Conservation (phyloP, 352 stramenopile species). For the Phytophthora pluvialis region DNA sequence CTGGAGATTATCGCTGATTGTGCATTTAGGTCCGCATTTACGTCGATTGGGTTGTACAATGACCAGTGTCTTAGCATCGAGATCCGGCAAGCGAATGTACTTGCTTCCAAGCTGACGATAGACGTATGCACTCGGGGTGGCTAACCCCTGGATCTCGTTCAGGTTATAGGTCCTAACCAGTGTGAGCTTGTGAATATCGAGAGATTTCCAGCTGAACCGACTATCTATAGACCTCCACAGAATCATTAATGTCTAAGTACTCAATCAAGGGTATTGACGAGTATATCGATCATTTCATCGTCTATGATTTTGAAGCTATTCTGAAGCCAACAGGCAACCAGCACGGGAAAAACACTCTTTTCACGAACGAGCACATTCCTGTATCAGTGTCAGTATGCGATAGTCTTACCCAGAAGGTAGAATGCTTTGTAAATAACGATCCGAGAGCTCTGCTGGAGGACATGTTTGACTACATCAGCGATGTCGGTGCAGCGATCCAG, state of each 20-base stretch:
- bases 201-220: background rate
- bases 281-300: too few species aligned
- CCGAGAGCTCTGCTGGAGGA: background rate
- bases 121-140: too few species aligned
- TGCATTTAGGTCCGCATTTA: too few species aligned
- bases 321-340: background rate
- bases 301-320: constrained; percentile 11
- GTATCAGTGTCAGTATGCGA: background rate
- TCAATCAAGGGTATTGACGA: constrained; percentile 1
- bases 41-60: too few species aligned
- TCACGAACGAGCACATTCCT: constrained; percentile 7
- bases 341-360: constrained; percentile 2
- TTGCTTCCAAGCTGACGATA: too few species aligned
- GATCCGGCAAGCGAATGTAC: too few species aligned
- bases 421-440: too few species aligned
- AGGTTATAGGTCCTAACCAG: too few species aligned
- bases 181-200: constrained; percentile 4
- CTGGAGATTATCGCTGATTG: too few species aligned
- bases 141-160: too few species aligned
- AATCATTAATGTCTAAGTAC: constrained; percentile 2
- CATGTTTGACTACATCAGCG: constrained; percentile 8
- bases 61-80: too few species aligned
- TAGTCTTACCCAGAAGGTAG: constrained; percentile 1
- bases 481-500: background rate
- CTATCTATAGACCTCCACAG: background rate